Base-by-base conservation (phyloP, 345 rosid species). In the Boechera divaricarpa region DNA sequence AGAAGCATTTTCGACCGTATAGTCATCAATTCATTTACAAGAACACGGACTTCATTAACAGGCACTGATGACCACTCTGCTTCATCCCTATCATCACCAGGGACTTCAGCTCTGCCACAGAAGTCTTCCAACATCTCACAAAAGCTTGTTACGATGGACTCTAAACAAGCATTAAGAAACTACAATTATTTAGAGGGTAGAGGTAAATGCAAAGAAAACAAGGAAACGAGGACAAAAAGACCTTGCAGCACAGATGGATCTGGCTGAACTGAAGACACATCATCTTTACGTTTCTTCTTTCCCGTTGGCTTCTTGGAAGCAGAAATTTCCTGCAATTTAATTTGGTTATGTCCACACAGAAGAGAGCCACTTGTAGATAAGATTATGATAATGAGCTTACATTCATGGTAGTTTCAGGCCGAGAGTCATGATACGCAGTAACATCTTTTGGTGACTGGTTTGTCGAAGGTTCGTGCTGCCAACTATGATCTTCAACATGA, bases 11-110 rank as follows among this genome's bases (percentile, higher is more conserved):
- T 95, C 24, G 91, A 78, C 77, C 96, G 89, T 63, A 93, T 63
- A 4, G 91, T 86, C 83, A 84, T 79, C 75, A 93, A 85, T 80
- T 90, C 97, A 85, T 88, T 86, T 69, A 91, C 94, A 79, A 95
- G 89, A 78, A 84, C 73, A 74, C 91, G 87, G 73, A 95, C 73
- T 81, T 90, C 94, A 56, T 79, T 81, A 69, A 81, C 69, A 73
- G 99, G 89, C 80, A 92, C 58, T 12, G 88, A 81, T 64, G 89
- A 82, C 92, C 94, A 95, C 80, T 91, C 99, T 72, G 86, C 78
- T 77, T 91, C 99, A 75, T 87, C 92, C 82, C 84, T 87, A 38
- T 93, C 99, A 85, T 95, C 98, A 82, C 82, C 82, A 68, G 81
- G 79, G 82, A 89, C 75, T 84, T 88, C 97, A 83, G 97, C 93